Percentiles rank a stretch among this genome's conserved stretches.
These are phyloP conservation scores for Globisporangium solare DNA, from an alignment of 352 stramenopile species.

Conservation along the genomic window DNA sequence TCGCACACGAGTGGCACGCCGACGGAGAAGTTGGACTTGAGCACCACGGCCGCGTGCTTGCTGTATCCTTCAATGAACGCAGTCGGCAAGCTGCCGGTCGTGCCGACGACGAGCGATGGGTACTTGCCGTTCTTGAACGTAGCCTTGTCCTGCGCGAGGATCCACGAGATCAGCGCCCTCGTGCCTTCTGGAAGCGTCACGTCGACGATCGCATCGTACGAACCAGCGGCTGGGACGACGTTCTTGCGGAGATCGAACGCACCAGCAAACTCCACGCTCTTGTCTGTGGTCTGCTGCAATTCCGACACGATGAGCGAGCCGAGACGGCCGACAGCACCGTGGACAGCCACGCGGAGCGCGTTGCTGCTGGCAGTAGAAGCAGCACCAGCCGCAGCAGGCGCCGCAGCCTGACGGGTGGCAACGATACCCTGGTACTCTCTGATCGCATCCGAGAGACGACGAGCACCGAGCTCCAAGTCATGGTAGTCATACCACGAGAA, in stretches of 20 bases:
- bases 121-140: slow-evolving; percentile 64
- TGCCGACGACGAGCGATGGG: slow-evolving; percentile 74
- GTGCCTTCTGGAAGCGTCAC: slow-evolving; percentile 73
- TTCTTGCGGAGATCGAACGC: slow-evolving; percentile 57
- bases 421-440: slow-evolving; percentile 52
- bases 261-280: slow-evolving; percentile 45
- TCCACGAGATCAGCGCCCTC: slow-evolving; percentile 48
- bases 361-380: slow-evolving; percentile 17
- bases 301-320: slow-evolving; percentile 69
- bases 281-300: slow-evolving; percentile 42
- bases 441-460: slow-evolving; percentile 67
- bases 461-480: slow-evolving; percentile 72
- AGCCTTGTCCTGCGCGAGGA: slow-evolving; percentile 48
- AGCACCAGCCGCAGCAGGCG: slow-evolving; percentile 19
- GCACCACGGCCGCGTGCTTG: slow-evolving; percentile 50
- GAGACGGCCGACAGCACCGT: slow-evolving; percentile 64
- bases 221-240: slow-evolving; percentile 26
- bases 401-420: slow-evolving; percentile 9
- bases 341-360: slow-evolving; percentile 57
- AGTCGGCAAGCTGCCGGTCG: slow-evolving; percentile 55
- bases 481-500: slow-evolving; percentile 86
- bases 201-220: slow-evolving; percentile 73
- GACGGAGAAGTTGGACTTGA: slow-evolving; percentile 84
- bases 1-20: slow-evolving; percentile 76
- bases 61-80: slow-evolving; percentile 59